A percentile compares a stretch with the other conserved stretches of the same genome.
Conservation (phyloP, 306 rosid genomes). For the Corylus avellana region DNA sequence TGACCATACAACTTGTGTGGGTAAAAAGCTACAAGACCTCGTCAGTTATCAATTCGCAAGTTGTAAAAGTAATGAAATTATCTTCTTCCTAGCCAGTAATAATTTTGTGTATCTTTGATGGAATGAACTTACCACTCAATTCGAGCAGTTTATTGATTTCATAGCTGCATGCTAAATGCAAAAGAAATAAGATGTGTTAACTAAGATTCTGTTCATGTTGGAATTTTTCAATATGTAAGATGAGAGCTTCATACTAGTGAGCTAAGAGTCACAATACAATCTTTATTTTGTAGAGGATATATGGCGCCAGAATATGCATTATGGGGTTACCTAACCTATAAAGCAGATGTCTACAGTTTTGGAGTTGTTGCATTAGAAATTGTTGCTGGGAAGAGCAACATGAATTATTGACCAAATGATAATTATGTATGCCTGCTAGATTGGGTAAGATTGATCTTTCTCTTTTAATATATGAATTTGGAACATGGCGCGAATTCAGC, state of each 20-base stretch:
- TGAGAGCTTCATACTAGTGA: not conserved
- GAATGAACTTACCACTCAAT: too few relatives aligned
- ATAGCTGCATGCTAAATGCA: not conserved
- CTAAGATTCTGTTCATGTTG: not conserved
- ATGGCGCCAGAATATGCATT: slow-evolving; percentile 82
- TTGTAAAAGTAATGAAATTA: not conserved
- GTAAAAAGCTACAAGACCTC: not conserved
- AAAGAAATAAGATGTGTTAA: not conserved
- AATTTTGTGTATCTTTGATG: too few relatives aligned
- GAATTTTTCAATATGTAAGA: not conserved
- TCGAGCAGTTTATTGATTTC: too few relatives aligned
- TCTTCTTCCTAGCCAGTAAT: not conserved
- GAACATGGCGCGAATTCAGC: not conserved
- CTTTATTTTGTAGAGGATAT: slow-evolving; percentile 53
- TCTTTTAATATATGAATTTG: not conserved
- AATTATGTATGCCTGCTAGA: slow-evolving; percentile 62
- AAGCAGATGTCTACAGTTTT: slow-evolving; percentile 68
- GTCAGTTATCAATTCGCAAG: not conserved
- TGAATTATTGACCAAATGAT: slow-evolving; percentile 42
- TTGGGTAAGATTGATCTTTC: slow-evolving; percentile 35
- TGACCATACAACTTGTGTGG: not conserved
- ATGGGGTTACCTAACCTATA: slow-evolving; percentile 55
- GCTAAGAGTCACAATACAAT: not conserved
- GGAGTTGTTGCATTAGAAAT: slow-evolving; percentile 62
- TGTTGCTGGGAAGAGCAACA: slow-evolving; percentile 49